Conservation (phyloP, 345 rosid genomes). For the Carallia pectinifolia region DNA sequence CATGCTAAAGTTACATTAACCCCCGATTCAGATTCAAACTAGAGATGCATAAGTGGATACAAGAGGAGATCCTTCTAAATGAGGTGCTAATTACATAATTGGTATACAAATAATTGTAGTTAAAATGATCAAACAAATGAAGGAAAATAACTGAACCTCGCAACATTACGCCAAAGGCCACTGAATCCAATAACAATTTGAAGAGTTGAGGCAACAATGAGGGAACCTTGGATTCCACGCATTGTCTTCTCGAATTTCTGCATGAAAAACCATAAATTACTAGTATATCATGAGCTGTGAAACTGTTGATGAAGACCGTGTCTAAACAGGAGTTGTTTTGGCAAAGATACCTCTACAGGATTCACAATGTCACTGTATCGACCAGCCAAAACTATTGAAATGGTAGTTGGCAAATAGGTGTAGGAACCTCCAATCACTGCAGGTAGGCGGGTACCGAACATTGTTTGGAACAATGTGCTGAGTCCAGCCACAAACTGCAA, state of each 20-base stretch:
- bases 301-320: background rate
- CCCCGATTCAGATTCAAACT: background rate
- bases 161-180: conserved; percentile 96
- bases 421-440: conserved; percentile 93
- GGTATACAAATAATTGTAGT: background rate
- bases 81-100: background rate
- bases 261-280: conserved; percentile 19
- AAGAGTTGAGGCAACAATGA: conserved; percentile 87
- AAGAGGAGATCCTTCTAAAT: conserved; percentile 1
- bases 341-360: conserved; percentile 75
- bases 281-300: background rate
- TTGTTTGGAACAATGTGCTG: conserved; percentile 71
- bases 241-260: conserved; percentile 89
- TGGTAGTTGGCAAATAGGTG: conserved; percentile 74
- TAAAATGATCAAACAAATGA: background rate
- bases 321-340: background rate
- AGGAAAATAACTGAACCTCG: conserved; percentile 44
- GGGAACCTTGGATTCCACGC: conserved; percentile 88
- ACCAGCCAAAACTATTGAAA: conserved; percentile 81
- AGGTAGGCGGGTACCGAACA: conserved; percentile 89
- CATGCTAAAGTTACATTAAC: background rate
- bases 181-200: conserved; percentile 93
- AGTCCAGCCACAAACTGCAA: conserved; percentile 87
- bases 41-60: background rate
- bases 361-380: conserved; percentile 69